A percentile compares a stretch with the other conserved stretches of the same genome.
Conservation (phyloP, 2,329 filamentous ascomycete genomes). For the Fusarium camptoceras region DNA sequence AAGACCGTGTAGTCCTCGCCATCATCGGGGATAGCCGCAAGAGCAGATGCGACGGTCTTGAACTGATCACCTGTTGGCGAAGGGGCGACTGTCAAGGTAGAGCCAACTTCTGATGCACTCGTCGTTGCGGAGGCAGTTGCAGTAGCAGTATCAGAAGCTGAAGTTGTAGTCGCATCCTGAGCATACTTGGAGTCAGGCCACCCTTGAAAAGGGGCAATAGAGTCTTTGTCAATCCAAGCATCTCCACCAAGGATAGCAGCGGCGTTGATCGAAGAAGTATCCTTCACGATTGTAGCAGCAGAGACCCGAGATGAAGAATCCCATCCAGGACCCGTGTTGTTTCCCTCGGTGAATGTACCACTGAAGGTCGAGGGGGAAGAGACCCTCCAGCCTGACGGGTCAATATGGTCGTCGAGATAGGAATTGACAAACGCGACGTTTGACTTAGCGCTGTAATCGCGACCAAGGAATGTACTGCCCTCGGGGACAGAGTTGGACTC, state of each 20-base stretch:
- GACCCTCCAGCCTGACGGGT: conserved; percentile 45
- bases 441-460: conserved; percentile 44
- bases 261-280: conserved; percentile 64
- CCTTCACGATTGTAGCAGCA: conserved; percentile 44
- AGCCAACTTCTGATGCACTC: not conserved
- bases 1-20: conserved; percentile 42
- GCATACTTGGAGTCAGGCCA: conserved; percentile 48
- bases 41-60: conserved; percentile 56
- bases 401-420: conserved; percentile 46
- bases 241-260: conserved; percentile 51
- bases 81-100: conserved; percentile 47
- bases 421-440: conserved; percentile 49
- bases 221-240: conserved; percentile 48
- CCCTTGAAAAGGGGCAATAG: conserved; percentile 46
- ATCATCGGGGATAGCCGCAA: conserved; percentile 53
- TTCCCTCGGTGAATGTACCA: conserved; percentile 48
- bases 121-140: conserved; percentile 22
- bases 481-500: conserved; percentile 40
- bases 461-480: conserved; percentile 45
- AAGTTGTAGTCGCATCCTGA: conserved; percentile 6
- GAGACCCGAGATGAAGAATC: conserved; percentile 41
- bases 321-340: conserved; percentile 50
- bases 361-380: conserved; percentile 38
- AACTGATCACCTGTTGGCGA: conserved; percentile 54
- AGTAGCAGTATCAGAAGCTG: conserved; percentile 8